phyloP scores from a whole-genome alignment of 371 early-diverging fungal species.

The Encephalitozoon hellem region DNA sequence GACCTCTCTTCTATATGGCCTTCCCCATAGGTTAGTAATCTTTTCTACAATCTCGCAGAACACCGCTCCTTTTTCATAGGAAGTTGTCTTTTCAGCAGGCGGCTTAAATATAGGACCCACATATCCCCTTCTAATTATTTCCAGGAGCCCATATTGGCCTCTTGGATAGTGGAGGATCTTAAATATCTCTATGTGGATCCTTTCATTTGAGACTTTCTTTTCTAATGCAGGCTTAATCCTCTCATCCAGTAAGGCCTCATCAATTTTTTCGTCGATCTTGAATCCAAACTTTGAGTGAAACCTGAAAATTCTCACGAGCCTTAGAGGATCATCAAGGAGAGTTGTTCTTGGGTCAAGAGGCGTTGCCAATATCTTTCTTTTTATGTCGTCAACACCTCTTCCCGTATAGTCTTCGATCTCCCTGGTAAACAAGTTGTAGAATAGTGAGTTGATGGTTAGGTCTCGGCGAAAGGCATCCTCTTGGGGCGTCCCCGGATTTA shows the following conservation, averaged over 20 bases:
- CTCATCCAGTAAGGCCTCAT: constrained; percentile 61
- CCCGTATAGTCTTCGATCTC: constrained; percentile 82
- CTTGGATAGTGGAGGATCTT: constrained; percentile 73
- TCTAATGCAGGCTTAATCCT: constrained; percentile 63
- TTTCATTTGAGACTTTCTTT: constrained; percentile 80
- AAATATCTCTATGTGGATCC: constrained; percentile 81
- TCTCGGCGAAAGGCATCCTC: constrained; percentile 92
- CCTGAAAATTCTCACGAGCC: constrained; percentile 84
- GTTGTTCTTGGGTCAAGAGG: constrained; percentile 81
- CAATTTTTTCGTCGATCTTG: constrained; percentile 67
- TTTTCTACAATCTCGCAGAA: neutral
- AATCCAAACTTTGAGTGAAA: constrained; percentile 83
- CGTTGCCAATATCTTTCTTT: constrained; percentile 65
- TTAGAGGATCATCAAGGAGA: constrained; percentile 88
- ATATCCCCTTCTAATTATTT: constrained; percentile 34
- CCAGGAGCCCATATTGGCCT: constrained; percentile 36
- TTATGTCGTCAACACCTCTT: constrained; percentile 60
- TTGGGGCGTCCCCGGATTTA: constrained; percentile 79
- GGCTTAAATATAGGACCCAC: constrained; percentile 25
- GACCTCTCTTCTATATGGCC: neutral
- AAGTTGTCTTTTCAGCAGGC: neutral
- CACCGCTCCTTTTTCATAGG: neutral
- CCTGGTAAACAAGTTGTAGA: constrained; percentile 81
- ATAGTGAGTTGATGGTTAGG: constrained; percentile 90
- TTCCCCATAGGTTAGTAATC: neutral